Evolutionary conservation across 805 yeast genomes (phyloP), one percentile per base, ranked within the genome.

Genomic region (Metschnikowia santaceciliae): DNA sequence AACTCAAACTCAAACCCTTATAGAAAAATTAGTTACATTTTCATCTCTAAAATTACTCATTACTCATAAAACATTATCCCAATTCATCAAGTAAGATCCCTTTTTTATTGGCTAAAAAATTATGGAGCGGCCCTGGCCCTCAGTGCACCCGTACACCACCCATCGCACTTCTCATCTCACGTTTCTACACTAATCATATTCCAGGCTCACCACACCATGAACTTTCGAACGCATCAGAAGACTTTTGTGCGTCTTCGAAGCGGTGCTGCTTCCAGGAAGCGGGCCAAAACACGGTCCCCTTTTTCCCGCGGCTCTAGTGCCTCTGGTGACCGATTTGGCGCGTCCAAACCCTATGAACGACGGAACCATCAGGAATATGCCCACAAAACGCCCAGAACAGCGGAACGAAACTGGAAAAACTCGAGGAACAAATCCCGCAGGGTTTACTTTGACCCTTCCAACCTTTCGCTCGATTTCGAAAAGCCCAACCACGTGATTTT

Each of bases 391-490:
- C 19, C 32, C 34, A 20, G 10, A 15, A 26, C 19, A 6, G n/a
- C 19, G 17, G 14, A 3, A 45, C 2, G 6, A 7, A 22, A 35
- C 42, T 6, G 14, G 39, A 43, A 15, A n/a, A 15, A 44, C 32
- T 5, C 7, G 15, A 6, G 15, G 19, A 13, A 14, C 2, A n/a
- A 19, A 11, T n/a, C 48, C n/a, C 43, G 14, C 42, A n/a, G 13
- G 26, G 47, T 44, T 3, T 56, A 56, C 45, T 54, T 46, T 22
- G 60, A 56, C 34, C 60, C 58, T 15, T 50, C 58, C 45, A 53
- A 52, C 34, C 32, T 14, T 26, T 41, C 58, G 19, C 51, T 56
- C 3, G 56, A 56, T 36, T 49, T 56, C 33, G 6, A 35, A 8
- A 47, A 49, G 30, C 35, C 48, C 11, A 56, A 56, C 47, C 35